Evolutionary conservation across 2,329 filamentous ascomycete genomes (phyloP).

Genomic region (Xylaria sp.): DNA sequence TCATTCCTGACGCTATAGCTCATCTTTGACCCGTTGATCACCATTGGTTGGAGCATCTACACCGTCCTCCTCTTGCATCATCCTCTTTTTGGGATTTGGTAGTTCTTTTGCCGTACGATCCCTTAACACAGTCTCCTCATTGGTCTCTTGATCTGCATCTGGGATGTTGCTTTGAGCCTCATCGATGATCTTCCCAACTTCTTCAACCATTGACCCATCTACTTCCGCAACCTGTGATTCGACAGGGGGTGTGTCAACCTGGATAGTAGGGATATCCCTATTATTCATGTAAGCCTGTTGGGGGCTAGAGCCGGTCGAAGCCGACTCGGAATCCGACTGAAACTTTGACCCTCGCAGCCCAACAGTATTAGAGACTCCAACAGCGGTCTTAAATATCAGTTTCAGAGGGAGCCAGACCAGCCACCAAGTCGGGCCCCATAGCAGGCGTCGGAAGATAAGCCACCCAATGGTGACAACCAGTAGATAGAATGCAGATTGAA

Average conservation of each 20-base stretch:
- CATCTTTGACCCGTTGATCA: slow-evolving; percentile 53
- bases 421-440: slow-evolving; percentile 94
- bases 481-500: slow-evolving; percentile 89
- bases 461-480: slow-evolving; percentile 81
- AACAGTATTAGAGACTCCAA: slow-evolving; percentile 66
- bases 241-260: slow-evolving; percentile 51
- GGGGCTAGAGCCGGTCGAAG: slow-evolving; percentile 39
- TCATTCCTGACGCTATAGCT: slow-evolving; percentile 51
- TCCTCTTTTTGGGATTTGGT: slow-evolving; percentile 46
- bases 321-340: slow-evolving; percentile 41
- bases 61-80: slow-evolving; percentile 47
- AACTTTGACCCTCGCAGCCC: slow-evolving; percentile 52
- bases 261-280: slow-evolving; percentile 62
- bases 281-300: slow-evolving; percentile 49
- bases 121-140: slow-evolving; percentile 49
- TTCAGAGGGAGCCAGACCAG: slow-evolving; percentile 85
- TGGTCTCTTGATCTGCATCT: slow-evolving; percentile 38
- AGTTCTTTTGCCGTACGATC: slow-evolving; percentile 47
- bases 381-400: slow-evolving; percentile 68
- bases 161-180: slow-evolving; percentile 16
- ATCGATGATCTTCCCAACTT: slow-evolving; percentile 67
- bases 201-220: slow-evolving; percentile 59
- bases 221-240: slow-evolving; percentile 34
- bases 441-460: slow-evolving; percentile 83
- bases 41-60: slow-evolving; percentile 41